phyloP scores from a whole-genome alignment of 805 yeast genomes.

The Lachancea thermotolerans region DNA sequence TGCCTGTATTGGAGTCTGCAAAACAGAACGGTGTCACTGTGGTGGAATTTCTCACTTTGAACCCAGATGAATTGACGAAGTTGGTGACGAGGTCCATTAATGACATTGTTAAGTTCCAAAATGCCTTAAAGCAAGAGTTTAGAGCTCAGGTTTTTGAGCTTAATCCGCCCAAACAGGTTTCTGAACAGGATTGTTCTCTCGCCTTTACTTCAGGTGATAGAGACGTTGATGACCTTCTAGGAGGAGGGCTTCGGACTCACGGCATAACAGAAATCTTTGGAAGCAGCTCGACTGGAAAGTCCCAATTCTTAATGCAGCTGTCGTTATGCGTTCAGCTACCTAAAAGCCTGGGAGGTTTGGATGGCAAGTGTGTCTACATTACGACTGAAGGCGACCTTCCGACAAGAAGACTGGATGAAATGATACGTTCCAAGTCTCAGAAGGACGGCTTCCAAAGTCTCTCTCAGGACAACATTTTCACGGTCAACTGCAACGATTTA shows the following conservation, averaged over 20 bases:
- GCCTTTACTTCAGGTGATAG: conserved; percentile 49
- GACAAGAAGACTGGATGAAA: conserved; percentile 53
- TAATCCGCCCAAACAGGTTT: conserved; percentile 1
- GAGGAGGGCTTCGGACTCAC: conserved; percentile 52
- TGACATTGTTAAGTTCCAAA: conserved; percentile 28
- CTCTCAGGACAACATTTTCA: conserved; percentile 37
- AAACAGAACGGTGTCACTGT: conserved; percentile 31
- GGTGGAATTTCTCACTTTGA: conserved; percentile 37
- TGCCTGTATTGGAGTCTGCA: conserved; percentile 26
- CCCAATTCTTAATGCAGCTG: conserved; percentile 68
- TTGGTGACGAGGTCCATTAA: conserved; percentile 29
- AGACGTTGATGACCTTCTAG: conserved; percentile 41
- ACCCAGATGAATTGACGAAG: conserved; percentile 31
- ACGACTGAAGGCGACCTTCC: conserved; percentile 73
- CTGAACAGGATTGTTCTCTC: conserved; percentile 5
- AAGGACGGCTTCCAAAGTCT: conserved; percentile 24
- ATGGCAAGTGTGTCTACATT: conserved; percentile 54
- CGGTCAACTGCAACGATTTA: conserved; percentile 56
- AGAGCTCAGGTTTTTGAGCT: conserved; percentile 10
- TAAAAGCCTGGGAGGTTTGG: conserved; percentile 40
- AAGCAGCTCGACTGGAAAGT: conserved; percentile 78
- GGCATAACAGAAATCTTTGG: conserved; percentile 74
- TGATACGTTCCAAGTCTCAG: conserved; percentile 32
- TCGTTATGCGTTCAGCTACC: conserved; percentile 53
- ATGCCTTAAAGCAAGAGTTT: conserved; percentile 14